Evolutionary conservation across 805 yeast genomes (phyloP).

Genomic region (Saturnispora ahearnii): DNA sequence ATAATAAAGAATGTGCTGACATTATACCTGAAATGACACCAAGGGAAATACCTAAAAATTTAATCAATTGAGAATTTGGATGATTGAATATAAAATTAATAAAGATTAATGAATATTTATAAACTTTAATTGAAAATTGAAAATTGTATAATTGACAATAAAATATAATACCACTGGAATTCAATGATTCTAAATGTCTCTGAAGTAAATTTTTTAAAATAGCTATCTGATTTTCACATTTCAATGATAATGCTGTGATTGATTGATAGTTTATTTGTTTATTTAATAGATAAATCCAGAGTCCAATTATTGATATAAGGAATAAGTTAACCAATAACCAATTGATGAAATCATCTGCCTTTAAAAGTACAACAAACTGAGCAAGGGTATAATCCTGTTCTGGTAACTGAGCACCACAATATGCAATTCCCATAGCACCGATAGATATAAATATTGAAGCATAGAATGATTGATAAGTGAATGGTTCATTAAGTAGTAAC

Average conservation of each 20-base stretch:
- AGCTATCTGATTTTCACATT: not conserved
- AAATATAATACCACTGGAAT: conserved; percentile 1
- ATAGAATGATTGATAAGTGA: conserved; percentile 43
- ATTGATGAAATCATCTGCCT: conserved; percentile 38
- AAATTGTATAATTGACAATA: not conserved
- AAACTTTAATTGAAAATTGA: conserved; percentile 10
- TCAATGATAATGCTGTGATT: not conserved
- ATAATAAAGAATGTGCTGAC: conserved; percentile 75
- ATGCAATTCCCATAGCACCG: conserved; percentile 75
- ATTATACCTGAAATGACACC: conserved; percentile 68
- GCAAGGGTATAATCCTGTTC: conserved; percentile 44
- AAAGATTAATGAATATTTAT: conserved; percentile 2
- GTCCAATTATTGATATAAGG: conserved; percentile 22
- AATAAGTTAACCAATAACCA: conserved; percentile 44
- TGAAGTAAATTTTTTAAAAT: not conserved
- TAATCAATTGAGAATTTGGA: conserved; percentile 8
- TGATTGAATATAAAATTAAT: not conserved
- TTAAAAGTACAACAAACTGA: conserved; percentile 37
- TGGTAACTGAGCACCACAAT: conserved; percentile 58
- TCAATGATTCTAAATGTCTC: conserved; percentile 3
- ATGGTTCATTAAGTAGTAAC: conserved; percentile 56
- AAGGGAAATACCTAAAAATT: conserved; percentile 48
- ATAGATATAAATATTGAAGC: conserved; percentile 63
- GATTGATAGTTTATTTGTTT: conserved; percentile 6
- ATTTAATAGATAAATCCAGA: conserved; percentile 22